phyloP scores from a whole-genome alignment of 768 basidiomycete genomes.

The Jaapia argillacea region DNA sequence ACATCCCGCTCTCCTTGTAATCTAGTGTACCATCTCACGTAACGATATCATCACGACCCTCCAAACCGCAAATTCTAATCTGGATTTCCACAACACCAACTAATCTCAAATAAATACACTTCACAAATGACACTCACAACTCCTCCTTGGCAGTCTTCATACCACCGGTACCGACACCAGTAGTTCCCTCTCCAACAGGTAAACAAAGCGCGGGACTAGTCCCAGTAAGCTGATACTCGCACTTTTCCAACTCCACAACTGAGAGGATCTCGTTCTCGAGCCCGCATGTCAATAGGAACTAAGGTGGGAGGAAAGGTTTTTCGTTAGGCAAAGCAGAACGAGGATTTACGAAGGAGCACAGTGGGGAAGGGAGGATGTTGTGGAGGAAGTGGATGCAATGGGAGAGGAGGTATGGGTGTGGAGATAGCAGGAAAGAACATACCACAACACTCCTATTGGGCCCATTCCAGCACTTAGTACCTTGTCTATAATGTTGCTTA shows the following conservation, averaged over 20 bases:
- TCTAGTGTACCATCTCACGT: too few species aligned
- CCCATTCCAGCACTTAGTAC: constrained; percentile 94
- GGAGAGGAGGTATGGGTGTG: background rate
- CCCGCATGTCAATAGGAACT: constrained; percentile 82
- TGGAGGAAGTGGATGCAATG: background rate
- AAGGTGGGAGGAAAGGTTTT: constrained; percentile 3
- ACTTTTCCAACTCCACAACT: constrained; percentile 89
- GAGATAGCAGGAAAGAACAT: constrained; percentile 13
- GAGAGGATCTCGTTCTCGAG: constrained; percentile 71
- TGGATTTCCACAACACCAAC: too few species aligned
- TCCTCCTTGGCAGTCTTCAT: too few species aligned
- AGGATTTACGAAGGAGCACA: too few species aligned
- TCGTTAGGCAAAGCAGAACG: constrained; percentile 2
- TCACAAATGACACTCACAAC: too few species aligned
- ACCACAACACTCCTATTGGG: constrained; percentile 82
- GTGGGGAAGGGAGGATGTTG: too few species aligned
- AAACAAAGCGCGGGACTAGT: constrained; percentile 81
- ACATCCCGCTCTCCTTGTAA: too few species aligned
- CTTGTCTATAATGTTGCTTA: constrained; percentile 74
- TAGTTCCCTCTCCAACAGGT: too few species aligned
- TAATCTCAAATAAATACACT: too few species aligned
- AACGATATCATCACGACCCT: too few species aligned
- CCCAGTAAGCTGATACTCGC: constrained; percentile 84
- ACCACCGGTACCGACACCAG: too few species aligned
- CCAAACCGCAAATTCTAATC: too few species aligned